Percentiles rank a stretch among this genome's conserved stretches.
Evolutionary conservation across 352 stramenopile genomes (phyloP).

Genomic region (Elongisporangium anandrum): DNA sequence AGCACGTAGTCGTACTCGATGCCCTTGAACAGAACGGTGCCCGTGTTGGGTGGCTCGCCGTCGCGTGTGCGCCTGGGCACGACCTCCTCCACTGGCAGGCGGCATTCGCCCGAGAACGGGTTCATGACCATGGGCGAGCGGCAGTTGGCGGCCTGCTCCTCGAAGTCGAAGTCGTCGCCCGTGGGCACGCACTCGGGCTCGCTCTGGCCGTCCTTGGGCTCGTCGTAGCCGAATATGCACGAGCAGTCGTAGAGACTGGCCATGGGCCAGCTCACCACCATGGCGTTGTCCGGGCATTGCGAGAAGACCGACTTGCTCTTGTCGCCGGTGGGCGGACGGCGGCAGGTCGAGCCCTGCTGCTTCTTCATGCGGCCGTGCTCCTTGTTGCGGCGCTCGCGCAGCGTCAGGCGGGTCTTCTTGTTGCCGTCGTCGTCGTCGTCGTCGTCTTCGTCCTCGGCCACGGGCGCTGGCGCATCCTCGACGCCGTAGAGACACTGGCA

Average conservation of each 20-base stretch:
- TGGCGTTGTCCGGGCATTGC: slow-evolving; percentile 40
- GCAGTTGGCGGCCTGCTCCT: slow-evolving; percentile 41
- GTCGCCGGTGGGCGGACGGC: slow-evolving; percentile 9
- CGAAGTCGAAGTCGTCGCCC: slow-evolving; percentile 13
- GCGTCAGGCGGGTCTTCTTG: slow-evolving; percentile 8
- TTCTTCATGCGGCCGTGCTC: slow-evolving; percentile 10
- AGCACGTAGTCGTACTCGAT: slow-evolving; percentile 84
- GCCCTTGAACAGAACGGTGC: slow-evolving; percentile 59
- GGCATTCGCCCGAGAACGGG: slow-evolving; percentile 48
- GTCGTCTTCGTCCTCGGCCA: slow-evolving; percentile 8
- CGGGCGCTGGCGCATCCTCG: slow-evolving; percentile 10
- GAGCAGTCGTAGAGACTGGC: slow-evolving; percentile 28
- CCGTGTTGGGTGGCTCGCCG: slow-evolving; percentile 10
- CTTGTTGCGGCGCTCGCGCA: slow-evolving; percentile 16
- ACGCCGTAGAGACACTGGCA: slow-evolving; percentile 72
- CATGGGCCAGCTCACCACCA: slow-evolving; percentile 50
- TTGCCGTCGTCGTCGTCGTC: slow-evolving; percentile 8
- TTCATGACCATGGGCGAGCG: slow-evolving; percentile 35
- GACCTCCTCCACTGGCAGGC: slow-evolving; percentile 62
- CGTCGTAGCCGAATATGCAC: slow-evolving; percentile 34
- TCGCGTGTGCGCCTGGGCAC: slow-evolving; percentile 6
- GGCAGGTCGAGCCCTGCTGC: slow-evolving; percentile 18
- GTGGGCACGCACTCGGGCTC: slow-evolving; percentile 28
- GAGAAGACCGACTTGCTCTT: slow-evolving; percentile 20
- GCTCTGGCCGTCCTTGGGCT: slow-evolving; percentile 10